phyloP scores from a whole-genome alignment of 805 yeast genomes.

The Candida pseudoglaebosa region DNA sequence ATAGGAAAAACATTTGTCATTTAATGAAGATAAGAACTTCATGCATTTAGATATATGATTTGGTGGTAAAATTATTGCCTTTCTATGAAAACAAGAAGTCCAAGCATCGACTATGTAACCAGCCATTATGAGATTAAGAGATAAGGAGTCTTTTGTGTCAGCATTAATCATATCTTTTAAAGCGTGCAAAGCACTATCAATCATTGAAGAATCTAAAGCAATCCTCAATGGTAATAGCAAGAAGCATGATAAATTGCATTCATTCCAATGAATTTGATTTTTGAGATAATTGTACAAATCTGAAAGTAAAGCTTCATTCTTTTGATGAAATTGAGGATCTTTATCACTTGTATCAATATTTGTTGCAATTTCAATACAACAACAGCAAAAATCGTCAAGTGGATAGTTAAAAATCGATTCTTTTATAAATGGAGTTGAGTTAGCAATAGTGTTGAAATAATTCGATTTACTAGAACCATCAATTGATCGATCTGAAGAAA shows the following conservation, averaged over 20 bases:
- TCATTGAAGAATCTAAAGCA: slow-evolving; percentile 6
- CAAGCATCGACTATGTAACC: slow-evolving; percentile 18
- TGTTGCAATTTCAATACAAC: slow-evolving; percentile 17
- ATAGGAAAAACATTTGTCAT: slow-evolving; percentile 12
- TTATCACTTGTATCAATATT: slow-evolving; percentile 9
- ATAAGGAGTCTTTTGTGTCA: neutral
- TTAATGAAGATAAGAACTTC: slow-evolving; percentile 7
- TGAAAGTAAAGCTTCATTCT: slow-evolving; percentile 3
- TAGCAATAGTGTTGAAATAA: slow-evolving; percentile 13
- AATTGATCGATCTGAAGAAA: neutral
- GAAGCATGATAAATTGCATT: slow-evolving; percentile 13
- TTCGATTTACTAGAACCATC: slow-evolving; percentile 4
- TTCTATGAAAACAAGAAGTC: slow-evolving; percentile 11
- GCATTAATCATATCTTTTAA: slow-evolving; percentile 12
- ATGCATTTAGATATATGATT: slow-evolving; percentile 3
- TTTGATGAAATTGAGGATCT: slow-evolving; percentile 7
- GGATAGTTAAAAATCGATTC: slow-evolving; percentile 10
- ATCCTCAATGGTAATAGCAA: slow-evolving; percentile 16
- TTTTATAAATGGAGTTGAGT: slow-evolving; percentile 16
- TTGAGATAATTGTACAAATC: neutral
- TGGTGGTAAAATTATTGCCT: slow-evolving; percentile 9
- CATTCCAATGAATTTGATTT: slow-evolving; percentile 12
- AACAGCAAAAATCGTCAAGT: slow-evolving; percentile 12
- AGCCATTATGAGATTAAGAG: slow-evolving; percentile 13
- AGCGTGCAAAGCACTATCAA: slow-evolving; percentile 8